Conservation (phyloP, 1,284 basidiomycete species). For the Porodaedalea pini region DNA sequence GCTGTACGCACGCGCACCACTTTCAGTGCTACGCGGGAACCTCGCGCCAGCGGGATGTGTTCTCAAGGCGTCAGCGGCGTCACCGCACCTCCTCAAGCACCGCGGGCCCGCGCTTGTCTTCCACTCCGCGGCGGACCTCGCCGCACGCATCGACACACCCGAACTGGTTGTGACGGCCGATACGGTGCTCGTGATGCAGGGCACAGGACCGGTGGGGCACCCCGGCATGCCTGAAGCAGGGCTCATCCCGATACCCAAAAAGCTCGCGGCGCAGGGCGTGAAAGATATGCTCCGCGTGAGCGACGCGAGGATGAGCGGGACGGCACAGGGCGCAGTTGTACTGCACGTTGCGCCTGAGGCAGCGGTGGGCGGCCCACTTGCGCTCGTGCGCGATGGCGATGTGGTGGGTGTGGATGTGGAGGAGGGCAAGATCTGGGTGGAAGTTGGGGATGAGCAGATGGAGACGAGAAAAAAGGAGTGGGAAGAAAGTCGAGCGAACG, state of each 20-base stretch:
- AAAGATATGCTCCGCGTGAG: constrained; percentile 34
- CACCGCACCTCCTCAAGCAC: constrained; percentile 25
- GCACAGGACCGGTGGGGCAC: constrained; percentile 32
- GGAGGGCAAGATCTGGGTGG: constrained; percentile 22
- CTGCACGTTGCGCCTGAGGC: constrained; percentile 36
- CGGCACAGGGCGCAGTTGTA: constrained; percentile 32
- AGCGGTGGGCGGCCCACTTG: constrained; percentile 33
- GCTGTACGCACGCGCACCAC: constrained; percentile 25
- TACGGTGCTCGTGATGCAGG: constrained; percentile 32
- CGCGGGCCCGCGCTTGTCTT: constrained; percentile 31
- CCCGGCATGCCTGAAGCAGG: constrained; percentile 38
- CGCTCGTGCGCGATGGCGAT: constrained; percentile 32
- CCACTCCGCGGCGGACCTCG: constrained; percentile 27
- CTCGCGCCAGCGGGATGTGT: constrained; percentile 32
- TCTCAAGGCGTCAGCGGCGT: constrained; percentile 32
- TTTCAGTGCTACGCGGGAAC: constrained; percentile 33
- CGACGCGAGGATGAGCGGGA: constrained; percentile 35
- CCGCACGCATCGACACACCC: constrained; percentile 30
- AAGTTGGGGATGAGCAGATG: constrained; percentile 28
- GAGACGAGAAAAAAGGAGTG: constrained; percentile 24
- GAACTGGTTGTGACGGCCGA: constrained; percentile 27
- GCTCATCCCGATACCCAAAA: constrained; percentile 33
- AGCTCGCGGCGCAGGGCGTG: constrained; percentile 31
- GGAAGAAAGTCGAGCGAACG: constrained; percentile 6
- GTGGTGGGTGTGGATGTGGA: constrained; percentile 31